Evolutionary conservation across 257 asterid species (phyloP), one percentile per base, ranked within the genome.

Genomic region (Capsicum baccatum): DNA sequence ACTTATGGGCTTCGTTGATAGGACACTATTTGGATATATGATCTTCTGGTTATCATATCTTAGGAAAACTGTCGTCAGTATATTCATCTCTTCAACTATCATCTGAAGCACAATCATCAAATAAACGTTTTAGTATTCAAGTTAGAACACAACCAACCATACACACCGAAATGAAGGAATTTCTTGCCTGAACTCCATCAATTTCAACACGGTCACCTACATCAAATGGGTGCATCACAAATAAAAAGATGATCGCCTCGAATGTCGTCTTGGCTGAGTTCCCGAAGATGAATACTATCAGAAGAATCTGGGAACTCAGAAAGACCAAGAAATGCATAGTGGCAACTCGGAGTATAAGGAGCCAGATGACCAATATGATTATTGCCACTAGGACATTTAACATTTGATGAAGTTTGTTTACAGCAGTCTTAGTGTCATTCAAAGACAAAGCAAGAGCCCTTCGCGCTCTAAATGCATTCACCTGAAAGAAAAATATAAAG

Each of bases 1-100:
- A 84, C 90, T 58, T 86, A 97, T 93, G 37, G 97, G 96, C 87
- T 93, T 94, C 8, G 97, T 92, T 0, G 97, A 79, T 37, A 95
- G 88, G 81, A 93, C 91, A 19, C 91, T 90, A 86, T 97, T 97
- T 4, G 99, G 99, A 79, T 94, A 95, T 59, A 87, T 89, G 87
- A 97, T 87, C 89, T 95, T 97, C 73, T 90, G 94, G 91, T 91
- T 92, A 78, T 95, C 99, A 0, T 19, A 92, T 87, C 93, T 94
- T 50, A 97, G 90, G 70, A 97, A 92, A 71, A 97, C 92, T 3
- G 98, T 97, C 0, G 98, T 90, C 83, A 97, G 33, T 84, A 97
- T 94, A 83, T 96, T 96, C 98, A 96, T 94, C 88, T 94, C 99
- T 87, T 96, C 99, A 8, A 94, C 99, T 13, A 95, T 85, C 99